Percentiles rank a stretch among this genome's conserved stretches.
phyloP scores from a whole-genome alignment of 768 basidiomycete genomes.

The Tephrocybe sp. region DNA sequence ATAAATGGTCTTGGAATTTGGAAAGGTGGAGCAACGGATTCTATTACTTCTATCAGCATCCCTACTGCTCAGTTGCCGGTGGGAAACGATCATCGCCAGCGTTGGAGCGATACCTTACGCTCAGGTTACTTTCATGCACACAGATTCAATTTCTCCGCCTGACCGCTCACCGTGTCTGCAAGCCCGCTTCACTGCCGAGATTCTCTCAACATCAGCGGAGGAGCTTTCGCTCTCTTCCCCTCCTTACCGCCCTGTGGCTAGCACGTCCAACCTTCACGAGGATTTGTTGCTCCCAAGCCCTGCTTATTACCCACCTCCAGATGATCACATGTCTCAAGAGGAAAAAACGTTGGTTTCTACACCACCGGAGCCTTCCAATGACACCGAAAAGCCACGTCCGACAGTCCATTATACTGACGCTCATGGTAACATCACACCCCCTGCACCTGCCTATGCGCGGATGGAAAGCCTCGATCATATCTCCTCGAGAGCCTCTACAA shows the following conservation, averaged over 20 bases:
- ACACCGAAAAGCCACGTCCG: conserved; percentile 26
- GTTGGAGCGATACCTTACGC: background rate
- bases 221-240: conserved; percentile 29
- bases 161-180: background rate
- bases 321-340: conserved; percentile 18
- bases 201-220: conserved; percentile 17
- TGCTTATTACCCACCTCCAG: conserved; percentile 21
- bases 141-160: background rate
- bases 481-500: conserved; percentile 39
- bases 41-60: background rate
- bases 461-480: conserved; percentile 29
- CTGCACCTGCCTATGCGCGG: conserved; percentile 25
- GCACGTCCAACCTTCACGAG: conserved; percentile 30
- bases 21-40: background rate
- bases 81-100: conserved; percentile 12
- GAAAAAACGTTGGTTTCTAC: conserved; percentile 21
- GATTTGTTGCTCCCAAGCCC: conserved; percentile 24
- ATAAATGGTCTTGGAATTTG: background rate
- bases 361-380: conserved; percentile 18
- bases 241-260: conserved; percentile 34
- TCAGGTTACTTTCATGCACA: background rate
- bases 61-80: background rate
- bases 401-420: conserved; percentile 57
- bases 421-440: conserved; percentile 25
- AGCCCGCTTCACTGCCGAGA: conserved; percentile 1